Base-by-base conservation (phyloP, 129 eudicot genomes). In the Flaveria trinervia region DNA sequence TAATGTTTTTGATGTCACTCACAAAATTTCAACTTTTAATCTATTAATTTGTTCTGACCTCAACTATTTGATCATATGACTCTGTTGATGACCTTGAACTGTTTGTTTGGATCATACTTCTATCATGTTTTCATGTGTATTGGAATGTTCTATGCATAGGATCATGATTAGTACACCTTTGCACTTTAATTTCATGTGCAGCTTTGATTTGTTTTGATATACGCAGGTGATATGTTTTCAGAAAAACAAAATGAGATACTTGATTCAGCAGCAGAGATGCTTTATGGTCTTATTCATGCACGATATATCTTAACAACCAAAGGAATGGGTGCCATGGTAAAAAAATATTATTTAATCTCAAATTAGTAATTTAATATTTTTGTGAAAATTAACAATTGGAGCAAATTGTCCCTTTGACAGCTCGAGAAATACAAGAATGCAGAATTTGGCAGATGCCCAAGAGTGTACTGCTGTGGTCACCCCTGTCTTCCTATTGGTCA, bases 181-280 rank as follows among this genome's bases (percentile, higher is more conserved):
- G 12, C 36, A 30, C 16, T 18, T 39, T 17, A 2, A 33, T 28
- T 71, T 57, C 9, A 70, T 16, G 7, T 26, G 61, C 9, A 70
- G 4, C 9, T 70, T 70, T 9, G 45, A 48, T 16, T 26, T 50
- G 46, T 23, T 60, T 44, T 26, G 1, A 16, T 46, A 61, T 43
- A 92, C 66, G 64, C 76, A 92, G 97, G 92, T 74, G 96, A 89
- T 84, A 85, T 89, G 96, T 89, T 92, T 65, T 87, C 97, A 23
- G 96, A 92, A 82, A 92, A 86, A 82, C 97, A 91, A 80, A 91
- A 91, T 54, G 97, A 91, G 78, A 73, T 91, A 52, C 86, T 92
- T 73, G 97, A 92, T 78, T 89, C 95, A 65, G 97, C 97, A 65
- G 97, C 97, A 4, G 97, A 92, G 85, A 89, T 92, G 97, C 94